Evolutionary conservation across 2,329 filamentous ascomycete genomes (phyloP), one percentile per base, ranked within the genome.

Genomic region (Paecilomyces variotii): DNA sequence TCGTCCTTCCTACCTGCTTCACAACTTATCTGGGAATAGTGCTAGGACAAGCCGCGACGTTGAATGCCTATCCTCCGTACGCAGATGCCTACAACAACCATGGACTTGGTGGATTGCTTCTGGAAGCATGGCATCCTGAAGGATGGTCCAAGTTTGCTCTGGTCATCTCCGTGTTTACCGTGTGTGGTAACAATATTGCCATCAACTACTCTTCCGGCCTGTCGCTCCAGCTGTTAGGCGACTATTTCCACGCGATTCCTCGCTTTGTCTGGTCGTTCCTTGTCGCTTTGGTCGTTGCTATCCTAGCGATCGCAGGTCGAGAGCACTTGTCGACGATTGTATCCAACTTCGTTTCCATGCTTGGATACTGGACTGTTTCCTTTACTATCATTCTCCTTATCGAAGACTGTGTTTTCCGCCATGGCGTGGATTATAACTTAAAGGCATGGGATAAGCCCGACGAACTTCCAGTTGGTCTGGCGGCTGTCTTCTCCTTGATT

Each of bases 331-430:
- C 62, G 35, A 51, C 35, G 2, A 66, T 67, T 53, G 57, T 67
- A 39, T 60, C 60, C 49, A 64, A 66, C 35, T 54, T 64, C 28
- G 55, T 67, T 4, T 56, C 60, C 11, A 56, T 67, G 7, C 30
- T 67, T 11, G 65, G 65, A 39, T 66, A 66, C 52, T 66, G 64
- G 64, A 66, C 64, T 9, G 54, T 66, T 7, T 56, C 61, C 11
- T 66, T 65, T 52, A 59, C 53, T 0, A 12, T 60, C 25, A 63
- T 66, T 32, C 53, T 66, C 4, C 56, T 59, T 35, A 57, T 64
- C 14, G 64, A 66, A 30, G 55, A 60, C 39, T 63, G 59, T 52
- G 59, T 45, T n/a, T 66, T 66, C 57, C 63, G 64, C 4, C 63
- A 58, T 3, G 54, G 56, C 4, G 54, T 60, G 12, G 60, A 62